phyloP scores from a whole-genome alignment of 2,329 filamentous ascomycete genomes.

The Epichloe scottii region DNA sequence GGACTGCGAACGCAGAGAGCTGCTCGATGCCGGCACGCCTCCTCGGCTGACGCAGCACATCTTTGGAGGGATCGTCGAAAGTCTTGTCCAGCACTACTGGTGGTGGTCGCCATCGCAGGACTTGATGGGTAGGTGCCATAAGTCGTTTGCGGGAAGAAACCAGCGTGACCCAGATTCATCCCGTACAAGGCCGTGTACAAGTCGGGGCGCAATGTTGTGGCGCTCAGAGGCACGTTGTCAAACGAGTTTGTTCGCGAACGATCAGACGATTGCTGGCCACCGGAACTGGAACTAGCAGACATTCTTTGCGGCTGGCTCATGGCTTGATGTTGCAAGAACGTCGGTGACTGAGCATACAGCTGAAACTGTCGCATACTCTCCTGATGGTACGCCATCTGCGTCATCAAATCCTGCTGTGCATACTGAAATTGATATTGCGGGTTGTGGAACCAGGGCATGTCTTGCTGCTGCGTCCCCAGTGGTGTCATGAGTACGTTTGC shows the following conservation, averaged over 20 bases:
- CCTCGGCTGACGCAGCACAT: constrained; percentile 37
- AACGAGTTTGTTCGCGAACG: constrained; percentile 51
- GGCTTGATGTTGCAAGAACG: constrained; percentile 23
- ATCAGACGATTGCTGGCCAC: constrained; percentile 25
- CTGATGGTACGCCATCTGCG: constrained; percentile 27
- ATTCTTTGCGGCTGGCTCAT: constrained; percentile 22
- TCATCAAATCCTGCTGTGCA: constrained; percentile 26
- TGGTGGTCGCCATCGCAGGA: constrained; percentile 35
- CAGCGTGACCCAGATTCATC: constrained; percentile 25
- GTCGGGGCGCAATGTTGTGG: constrained; percentile 40
- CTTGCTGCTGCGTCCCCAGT: constrained; percentile 31
- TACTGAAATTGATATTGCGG: constrained; percentile 29
- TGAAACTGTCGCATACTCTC: constrained; percentile 24
- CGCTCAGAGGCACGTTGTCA: constrained; percentile 47
- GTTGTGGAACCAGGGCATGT: constrained; percentile 37
- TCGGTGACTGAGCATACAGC: constrained; percentile 23
- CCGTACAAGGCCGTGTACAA: constrained; percentile 37
- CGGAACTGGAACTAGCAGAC: constrained; percentile 13
- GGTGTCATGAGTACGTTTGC: constrained; percentile 33
- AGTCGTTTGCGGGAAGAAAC: constrained; percentile 33
- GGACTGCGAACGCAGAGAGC: constrained; percentile 52
- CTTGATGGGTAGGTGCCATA: constrained; percentile 45
- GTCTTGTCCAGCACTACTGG: constrained; percentile 32
- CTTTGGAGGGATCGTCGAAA: constrained; percentile 46
- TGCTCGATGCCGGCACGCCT: constrained; percentile 33